Conservation (phyloP, 495 filamentous ascomycete genomes). For the Astrothelium subdiscretum region DNA sequence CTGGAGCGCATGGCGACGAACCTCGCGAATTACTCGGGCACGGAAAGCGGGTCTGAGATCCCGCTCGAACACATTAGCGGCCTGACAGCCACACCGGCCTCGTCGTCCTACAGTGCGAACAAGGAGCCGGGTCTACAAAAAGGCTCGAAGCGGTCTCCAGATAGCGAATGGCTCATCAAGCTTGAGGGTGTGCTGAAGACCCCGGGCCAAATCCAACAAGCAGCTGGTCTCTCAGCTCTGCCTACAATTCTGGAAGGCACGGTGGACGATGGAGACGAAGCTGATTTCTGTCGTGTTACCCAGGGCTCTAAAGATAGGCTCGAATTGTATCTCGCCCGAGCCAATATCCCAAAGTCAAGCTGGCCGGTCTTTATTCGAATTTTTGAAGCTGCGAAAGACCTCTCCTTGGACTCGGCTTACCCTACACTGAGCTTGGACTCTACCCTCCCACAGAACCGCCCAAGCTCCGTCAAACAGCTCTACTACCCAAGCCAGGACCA, state of each 20-base stretch:
- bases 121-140: background rate
- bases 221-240: background rate
- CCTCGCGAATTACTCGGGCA: background rate
- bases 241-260: background rate
- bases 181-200: slow-evolving; percentile 16
- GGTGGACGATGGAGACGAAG: slow-evolving; percentile 11
- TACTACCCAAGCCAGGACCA: slow-evolving; percentile 21
- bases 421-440: slow-evolving; percentile 34
- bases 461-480: no score
- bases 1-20: background rate
- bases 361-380: slow-evolving; percentile 19
- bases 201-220: slow-evolving; percentile 10
- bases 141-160: no score
- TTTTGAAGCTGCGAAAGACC: slow-evolving; percentile 26
- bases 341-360: background rate
- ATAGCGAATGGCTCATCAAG: slow-evolving; percentile 20
- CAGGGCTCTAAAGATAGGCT: slow-evolving; percentile 12
- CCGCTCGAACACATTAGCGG: background rate
- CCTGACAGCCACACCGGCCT: background rate
- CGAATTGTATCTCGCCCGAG: background rate
- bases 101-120: background rate
- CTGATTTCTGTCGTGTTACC: slow-evolving; percentile 17
- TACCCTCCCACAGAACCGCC: slow-evolving; percentile 30
- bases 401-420: slow-evolving; percentile 22
- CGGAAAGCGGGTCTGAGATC: background rate